A percentile compares a stretch with the other conserved stretches of the same genome.
These are phyloP conservation scores for Vitis labrusca DNA, from an alignment of 164 flowering plant species.

Conservation along the genomic window DNA sequence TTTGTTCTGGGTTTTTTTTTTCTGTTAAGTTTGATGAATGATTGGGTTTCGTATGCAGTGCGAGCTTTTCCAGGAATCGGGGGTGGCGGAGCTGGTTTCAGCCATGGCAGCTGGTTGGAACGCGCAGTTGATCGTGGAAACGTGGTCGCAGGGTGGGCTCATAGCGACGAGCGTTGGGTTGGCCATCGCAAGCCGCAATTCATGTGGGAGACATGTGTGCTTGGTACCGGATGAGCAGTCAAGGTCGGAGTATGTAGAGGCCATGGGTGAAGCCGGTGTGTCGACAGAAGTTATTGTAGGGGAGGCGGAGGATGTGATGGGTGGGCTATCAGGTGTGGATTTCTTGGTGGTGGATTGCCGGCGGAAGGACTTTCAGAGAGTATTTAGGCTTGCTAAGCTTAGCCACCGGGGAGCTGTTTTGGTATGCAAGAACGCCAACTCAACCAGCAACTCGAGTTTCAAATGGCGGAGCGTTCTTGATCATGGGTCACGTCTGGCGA, in stretches of 20 bases:
- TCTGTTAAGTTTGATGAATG: too few species aligned
- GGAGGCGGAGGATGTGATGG: slow-evolving; percentile 58
- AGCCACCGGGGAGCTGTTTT: slow-evolving; percentile 70
- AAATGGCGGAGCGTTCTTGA: slow-evolving; percentile 48
- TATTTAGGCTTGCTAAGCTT: slow-evolving; percentile 47
- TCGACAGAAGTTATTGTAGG: slow-evolving; percentile 61
- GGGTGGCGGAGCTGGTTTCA: slow-evolving; percentile 44
- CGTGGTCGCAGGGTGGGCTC: slow-evolving; percentile 60
- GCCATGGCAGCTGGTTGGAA: slow-evolving; percentile 58
- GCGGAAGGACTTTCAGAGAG: slow-evolving; percentile 41
- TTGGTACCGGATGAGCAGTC: slow-evolving; percentile 67
- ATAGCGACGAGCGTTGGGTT: slow-evolving; percentile 66
- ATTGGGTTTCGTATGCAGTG: slow-evolving; percentile 28
- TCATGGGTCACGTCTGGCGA: slow-evolving; percentile 42
- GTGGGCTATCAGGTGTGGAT: slow-evolving; percentile 54
- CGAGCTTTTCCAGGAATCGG: slow-evolving; percentile 26
- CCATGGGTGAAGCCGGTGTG: slow-evolving; percentile 31
- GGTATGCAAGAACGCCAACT: slow-evolving; percentile 61
- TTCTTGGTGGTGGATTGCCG: slow-evolving; percentile 75
- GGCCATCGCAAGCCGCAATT: slow-evolving; percentile 59
- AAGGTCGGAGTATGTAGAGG: slow-evolving; percentile 42
- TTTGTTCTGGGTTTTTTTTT: slow-evolving; percentile 2
- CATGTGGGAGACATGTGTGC: slow-evolving; percentile 72
- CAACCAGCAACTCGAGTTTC: slow-evolving; percentile 30
- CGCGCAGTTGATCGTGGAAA: slow-evolving; percentile 38